Percentiles rank a stretch among this genome's conserved stretches.
Evolutionary conservation across 2,329 filamentous ascomycete species (phyloP).

Genomic region (Aurifilum marmelostoma): DNA sequence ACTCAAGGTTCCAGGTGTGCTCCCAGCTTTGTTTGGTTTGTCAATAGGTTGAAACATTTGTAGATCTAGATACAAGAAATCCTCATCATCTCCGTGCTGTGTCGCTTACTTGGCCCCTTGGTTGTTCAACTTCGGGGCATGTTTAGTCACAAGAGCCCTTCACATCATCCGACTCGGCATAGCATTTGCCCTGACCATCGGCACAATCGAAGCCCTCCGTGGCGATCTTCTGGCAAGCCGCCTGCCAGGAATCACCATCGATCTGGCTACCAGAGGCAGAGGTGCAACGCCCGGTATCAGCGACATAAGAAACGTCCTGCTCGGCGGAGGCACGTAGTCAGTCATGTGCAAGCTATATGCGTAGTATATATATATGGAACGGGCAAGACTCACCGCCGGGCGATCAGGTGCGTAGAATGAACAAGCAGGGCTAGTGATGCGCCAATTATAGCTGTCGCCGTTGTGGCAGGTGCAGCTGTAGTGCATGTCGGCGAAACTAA

Average conservation of each 20-base stretch:
- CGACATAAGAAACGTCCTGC: conserved; percentile 29
- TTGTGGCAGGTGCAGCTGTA: conserved; percentile 32
- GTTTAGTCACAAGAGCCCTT: conserved; percentile 24
- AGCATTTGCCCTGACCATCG: conserved; percentile 33
- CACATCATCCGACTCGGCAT: conserved; percentile 24
- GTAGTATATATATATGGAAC: no score
- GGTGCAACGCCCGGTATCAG: conserved; percentile 29
- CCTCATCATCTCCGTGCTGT: not conserved
- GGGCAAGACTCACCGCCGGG: conserved; percentile 18
- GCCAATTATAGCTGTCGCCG: conserved; percentile 34
- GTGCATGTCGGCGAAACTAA: conserved; percentile 33
- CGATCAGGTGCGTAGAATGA: conserved; percentile 27
- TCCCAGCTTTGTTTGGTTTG: no score
- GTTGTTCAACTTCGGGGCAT: no score
- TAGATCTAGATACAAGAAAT: not conserved
- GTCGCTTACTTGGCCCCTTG: not conserved
- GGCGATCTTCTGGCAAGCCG: conserved; percentile 29
- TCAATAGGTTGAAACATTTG: not conserved
- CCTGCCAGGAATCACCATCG: conserved; percentile 32
- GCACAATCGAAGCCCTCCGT: conserved; percentile 30
- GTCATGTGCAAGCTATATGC: not conserved
- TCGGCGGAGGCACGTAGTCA: not conserved
- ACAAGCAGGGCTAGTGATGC: conserved; percentile 32
- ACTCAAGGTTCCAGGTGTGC: no score
- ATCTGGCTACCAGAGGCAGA: conserved; percentile 22